Percentiles rank a stretch among this genome's conserved stretches.
phyloP scores from a whole-genome alignment of 495 filamentous ascomycete species.

The Clohesyomyces aquaticus region DNA sequence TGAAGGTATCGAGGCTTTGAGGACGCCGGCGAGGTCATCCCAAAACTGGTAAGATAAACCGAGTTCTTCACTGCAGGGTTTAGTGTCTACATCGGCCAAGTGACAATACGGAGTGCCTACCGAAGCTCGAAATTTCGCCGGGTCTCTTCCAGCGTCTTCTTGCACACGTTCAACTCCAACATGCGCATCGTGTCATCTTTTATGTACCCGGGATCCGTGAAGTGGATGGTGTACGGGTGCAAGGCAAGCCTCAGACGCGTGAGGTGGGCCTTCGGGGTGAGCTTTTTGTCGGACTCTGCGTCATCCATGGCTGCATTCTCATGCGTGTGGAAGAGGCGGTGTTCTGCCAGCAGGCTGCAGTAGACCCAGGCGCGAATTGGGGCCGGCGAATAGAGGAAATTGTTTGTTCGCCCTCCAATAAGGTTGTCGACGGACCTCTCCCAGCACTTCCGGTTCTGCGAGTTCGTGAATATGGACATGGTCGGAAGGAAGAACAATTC shows the following conservation, averaged over 20 bases:
- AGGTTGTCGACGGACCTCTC: not conserved
- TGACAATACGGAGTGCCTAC: slow-evolving; percentile 5
- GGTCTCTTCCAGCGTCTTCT: slow-evolving; percentile 44
- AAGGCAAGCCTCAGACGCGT: slow-evolving; percentile 43
- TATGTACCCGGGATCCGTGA: slow-evolving; percentile 44
- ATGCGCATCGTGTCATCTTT: slow-evolving; percentile 43
- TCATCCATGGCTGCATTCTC: slow-evolving; percentile 3
- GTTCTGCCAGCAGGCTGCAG: not conserved
- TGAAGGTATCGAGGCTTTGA: slow-evolving; percentile 46
- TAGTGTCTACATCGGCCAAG: not conserved
- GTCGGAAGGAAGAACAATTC: slow-evolving; percentile 1
- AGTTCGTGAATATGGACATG: not conserved
- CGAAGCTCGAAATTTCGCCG: slow-evolving; percentile 30
- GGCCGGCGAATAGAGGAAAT: slow-evolving; percentile 1
- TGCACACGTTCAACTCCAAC: slow-evolving; percentile 42
- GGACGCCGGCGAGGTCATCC: slow-evolving; percentile 41
- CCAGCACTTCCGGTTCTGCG: not conserved
- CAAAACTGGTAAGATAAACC: slow-evolving; percentile 44
- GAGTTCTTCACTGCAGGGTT: slow-evolving; percentile 34
- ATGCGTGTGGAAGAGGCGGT: slow-evolving; percentile 1
- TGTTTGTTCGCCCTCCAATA: not conserved
- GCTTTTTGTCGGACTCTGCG: slow-evolving; percentile 8
- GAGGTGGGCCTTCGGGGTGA: slow-evolving; percentile 21
- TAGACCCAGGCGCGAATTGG: slow-evolving; percentile 6
- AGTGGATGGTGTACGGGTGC: slow-evolving; percentile 46